Conservation (phyloP, 495 filamentous ascomycete species). For the Penicillium roqueforti region DNA sequence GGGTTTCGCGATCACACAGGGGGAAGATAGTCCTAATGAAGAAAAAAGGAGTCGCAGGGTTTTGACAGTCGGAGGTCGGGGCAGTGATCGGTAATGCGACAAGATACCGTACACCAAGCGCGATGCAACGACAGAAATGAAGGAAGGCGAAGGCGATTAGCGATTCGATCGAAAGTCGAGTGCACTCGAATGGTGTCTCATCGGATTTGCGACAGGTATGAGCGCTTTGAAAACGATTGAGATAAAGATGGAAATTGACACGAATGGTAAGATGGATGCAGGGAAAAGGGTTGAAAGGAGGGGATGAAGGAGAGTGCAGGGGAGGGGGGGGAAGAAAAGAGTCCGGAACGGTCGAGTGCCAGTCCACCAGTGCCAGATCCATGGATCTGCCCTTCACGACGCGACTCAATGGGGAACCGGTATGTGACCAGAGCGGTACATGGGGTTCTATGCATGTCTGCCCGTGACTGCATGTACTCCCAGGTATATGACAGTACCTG, state of each 20-base stretch:
- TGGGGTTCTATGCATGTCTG: not conserved
- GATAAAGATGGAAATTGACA: slow-evolving; percentile 19
- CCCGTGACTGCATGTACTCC: slow-evolving; percentile 10
- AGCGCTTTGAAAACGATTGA: slow-evolving; percentile 2
- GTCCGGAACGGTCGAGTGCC: slow-evolving; percentile 27
- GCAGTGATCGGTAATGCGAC: slow-evolving; percentile 18
- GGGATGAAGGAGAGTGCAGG: slow-evolving; percentile 16
- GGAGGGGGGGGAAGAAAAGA: slow-evolving; percentile 26
- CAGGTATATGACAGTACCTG: slow-evolving; percentile 13
- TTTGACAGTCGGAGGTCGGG: slow-evolving; percentile 16
- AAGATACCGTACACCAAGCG: slow-evolving; percentile 3
- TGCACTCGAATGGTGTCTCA: slow-evolving; percentile 15
- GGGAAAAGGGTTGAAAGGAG: slow-evolving; percentile 3
- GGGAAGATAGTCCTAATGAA: not conserved
- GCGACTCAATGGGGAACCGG: slow-evolving; percentile 22
- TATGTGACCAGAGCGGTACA: slow-evolving; percentile 13
- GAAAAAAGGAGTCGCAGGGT: slow-evolving; percentile 18
- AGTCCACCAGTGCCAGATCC: slow-evolving; percentile 29
- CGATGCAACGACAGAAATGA: slow-evolving; percentile 15
- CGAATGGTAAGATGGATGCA: slow-evolving; percentile 13
- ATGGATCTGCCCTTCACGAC: slow-evolving; percentile 31
- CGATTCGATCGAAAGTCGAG: slow-evolving; percentile 18
- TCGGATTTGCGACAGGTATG: slow-evolving; percentile 25
- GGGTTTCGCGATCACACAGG: slow-evolving; percentile 16
- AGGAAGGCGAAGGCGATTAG: slow-evolving; percentile 11